Evolutionary conservation across 768 basidiomycete species (phyloP).

Genomic region (Lactifluus hygrophoroides): DNA sequence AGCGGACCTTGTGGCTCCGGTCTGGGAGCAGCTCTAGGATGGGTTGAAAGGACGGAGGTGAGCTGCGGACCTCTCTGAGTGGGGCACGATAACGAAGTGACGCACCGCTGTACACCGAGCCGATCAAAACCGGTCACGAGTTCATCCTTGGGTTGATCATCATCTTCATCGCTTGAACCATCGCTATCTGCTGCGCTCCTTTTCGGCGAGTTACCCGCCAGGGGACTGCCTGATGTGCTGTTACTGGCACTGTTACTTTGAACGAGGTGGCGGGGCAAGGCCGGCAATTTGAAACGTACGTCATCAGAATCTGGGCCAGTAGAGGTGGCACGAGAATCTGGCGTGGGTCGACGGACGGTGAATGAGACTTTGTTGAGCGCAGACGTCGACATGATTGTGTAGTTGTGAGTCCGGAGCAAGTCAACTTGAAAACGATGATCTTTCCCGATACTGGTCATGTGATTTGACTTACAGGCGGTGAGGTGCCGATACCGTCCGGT

Average conservation of each 20-base stretch:
- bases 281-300: constrained; percentile 47
- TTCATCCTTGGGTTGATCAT: constrained; percentile 45
- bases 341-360: constrained; percentile 73
- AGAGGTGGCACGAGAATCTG: constrained; percentile 52
- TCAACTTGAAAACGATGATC: no score
- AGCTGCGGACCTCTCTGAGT: constrained; percentile 52
- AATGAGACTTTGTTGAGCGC: constrained; percentile 59
- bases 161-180: constrained; percentile 51
- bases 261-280: constrained; percentile 50
- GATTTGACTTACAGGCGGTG: no score
- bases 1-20: constrained; percentile 51
- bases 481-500: no score
- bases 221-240: constrained; percentile 45
- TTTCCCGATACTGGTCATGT: no score
- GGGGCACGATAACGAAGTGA: constrained; percentile 25
- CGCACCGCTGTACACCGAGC: constrained; percentile 82
- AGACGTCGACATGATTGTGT: constrained; percentile 16
- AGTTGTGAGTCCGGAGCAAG: no score
- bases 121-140: constrained; percentile 64
- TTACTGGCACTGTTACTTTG: constrained; percentile 29
- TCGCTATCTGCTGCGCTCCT: constrained; percentile 31
- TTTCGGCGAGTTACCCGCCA: constrained; percentile 46
- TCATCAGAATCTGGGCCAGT: constrained; percentile 56
- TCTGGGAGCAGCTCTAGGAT: constrained; percentile 39
- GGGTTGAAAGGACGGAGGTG: constrained; percentile 43